Percentiles rank a stretch among this genome's conserved stretches.
Evolutionary conservation across 352 stramenopile genomes (phyloP).

Genomic region (Globisporangium rhizosaccharum): DNA sequence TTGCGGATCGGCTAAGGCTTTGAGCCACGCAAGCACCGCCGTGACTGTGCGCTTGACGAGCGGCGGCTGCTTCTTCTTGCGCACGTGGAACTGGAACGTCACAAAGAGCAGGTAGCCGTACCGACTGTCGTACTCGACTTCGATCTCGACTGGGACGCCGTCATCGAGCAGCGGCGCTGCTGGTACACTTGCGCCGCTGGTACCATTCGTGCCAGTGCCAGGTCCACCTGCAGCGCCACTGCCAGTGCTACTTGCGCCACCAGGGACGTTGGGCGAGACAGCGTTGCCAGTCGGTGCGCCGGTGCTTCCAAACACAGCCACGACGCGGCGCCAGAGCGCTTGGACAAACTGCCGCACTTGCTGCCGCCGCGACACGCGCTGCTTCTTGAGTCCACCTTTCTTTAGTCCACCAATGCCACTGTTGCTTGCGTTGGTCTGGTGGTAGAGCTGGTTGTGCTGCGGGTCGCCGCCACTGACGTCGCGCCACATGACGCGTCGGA

Average conservation of each 20-base stretch:
- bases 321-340: slow-evolving; percentile 1
- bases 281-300: slow-evolving; percentile 16
- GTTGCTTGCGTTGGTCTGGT: not conserved
- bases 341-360: slow-evolving; percentile 19
- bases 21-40: not conserved
- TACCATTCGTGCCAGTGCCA: not conserved
- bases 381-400: not conserved
- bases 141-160: slow-evolving; percentile 62
- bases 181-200: not conserved
- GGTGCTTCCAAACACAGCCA: slow-evolving; percentile 11
- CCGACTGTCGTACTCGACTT: slow-evolving; percentile 59
- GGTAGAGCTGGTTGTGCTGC: not conserved
- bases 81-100: slow-evolving; percentile 35
- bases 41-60: not conserved
- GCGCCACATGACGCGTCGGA: slow-evolving; percentile 48
- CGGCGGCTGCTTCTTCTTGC: slow-evolving; percentile 6
- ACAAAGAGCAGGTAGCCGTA: slow-evolving; percentile 50
- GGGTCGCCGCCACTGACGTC: slow-evolving; percentile 20
- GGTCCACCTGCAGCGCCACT: not conserved
- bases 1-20: not conserved
- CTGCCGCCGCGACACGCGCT: slow-evolving; percentile 20
- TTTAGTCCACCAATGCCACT: not conserved
- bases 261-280: slow-evolving; percentile 10
- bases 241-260: not conserved
- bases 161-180: slow-evolving; percentile 15